phyloP scores from a whole-genome alignment of 1,284 basidiomycete genomes.

The Cryptococcus sp. region DNA sequence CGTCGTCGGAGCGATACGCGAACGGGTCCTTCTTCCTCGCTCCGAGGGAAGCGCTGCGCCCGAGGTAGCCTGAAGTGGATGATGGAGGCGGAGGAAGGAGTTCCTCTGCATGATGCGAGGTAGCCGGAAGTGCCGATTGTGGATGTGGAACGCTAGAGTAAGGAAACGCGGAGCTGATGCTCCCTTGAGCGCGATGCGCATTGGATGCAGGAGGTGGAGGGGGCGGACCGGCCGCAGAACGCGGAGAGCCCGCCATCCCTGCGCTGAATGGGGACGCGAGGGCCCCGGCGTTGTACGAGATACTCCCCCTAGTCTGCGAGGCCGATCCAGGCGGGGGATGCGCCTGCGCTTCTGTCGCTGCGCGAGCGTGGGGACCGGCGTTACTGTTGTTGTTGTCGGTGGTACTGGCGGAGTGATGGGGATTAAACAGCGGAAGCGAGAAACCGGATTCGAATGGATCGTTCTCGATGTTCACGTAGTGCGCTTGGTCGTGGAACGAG shows the following conservation, averaged over 20 bases:
- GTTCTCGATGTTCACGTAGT: conserved; percentile 22
- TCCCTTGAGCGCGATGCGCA: conserved; percentile 24
- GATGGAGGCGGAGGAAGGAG: conserved; percentile 28
- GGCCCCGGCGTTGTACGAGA: conserved; percentile 8
- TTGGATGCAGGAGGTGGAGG: conserved; percentile 1
- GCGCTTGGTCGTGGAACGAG: conserved; percentile 36
- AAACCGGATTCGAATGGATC: conserved; percentile 25
- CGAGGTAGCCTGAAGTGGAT: conserved; percentile 34
- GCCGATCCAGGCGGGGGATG: conserved; percentile 14
- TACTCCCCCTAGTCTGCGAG: conserved; percentile 7
- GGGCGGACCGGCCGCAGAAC: conserved; percentile 11
- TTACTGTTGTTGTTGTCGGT: conserved; percentile 4
- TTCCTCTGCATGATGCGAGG: conserved; percentile 15
- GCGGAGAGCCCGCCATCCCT: conserved; percentile 9
- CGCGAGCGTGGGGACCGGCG: conserved; percentile 1
- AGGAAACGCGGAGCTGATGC: conserved; percentile 18
- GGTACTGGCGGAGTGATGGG: conserved; percentile 24
- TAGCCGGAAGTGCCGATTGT: conserved; percentile 12
- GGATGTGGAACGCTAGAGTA: conserved; percentile 20
- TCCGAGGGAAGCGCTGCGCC: conserved; percentile 46
- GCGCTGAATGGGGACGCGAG: conserved; percentile 15
- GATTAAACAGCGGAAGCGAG: conserved; percentile 43
- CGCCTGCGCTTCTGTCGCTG: too few species aligned
- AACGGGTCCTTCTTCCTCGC: conserved; percentile 50
- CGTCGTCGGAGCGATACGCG: conserved; percentile 50